phyloP scores from a whole-genome alignment of 1,284 basidiomycete species.

The Pterula multifida region DNA sequence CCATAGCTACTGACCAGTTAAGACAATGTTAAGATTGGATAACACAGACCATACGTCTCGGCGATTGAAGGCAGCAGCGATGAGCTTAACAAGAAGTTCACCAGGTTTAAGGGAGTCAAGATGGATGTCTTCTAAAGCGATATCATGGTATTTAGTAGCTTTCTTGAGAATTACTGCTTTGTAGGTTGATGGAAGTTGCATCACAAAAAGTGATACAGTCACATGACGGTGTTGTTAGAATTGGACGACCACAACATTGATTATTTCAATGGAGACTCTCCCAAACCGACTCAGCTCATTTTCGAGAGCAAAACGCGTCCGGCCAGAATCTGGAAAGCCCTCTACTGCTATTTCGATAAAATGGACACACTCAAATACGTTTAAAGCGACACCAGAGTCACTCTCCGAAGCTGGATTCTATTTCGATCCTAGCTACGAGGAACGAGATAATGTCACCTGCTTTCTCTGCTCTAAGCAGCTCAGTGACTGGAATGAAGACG shows the following conservation, averaged over 20 bases:
- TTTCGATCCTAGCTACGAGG: conserved; percentile 49
- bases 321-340: conserved; percentile 28
- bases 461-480: conserved; percentile 68
- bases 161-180: not conserved
- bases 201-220: not conserved
- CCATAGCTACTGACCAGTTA: conserved; percentile 44
- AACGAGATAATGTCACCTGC: conserved; percentile 62
- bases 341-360: conserved; percentile 30
- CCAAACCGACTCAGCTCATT: conserved; percentile 52
- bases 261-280: conserved; percentile 39
- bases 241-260: not conserved
- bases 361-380: conserved; percentile 56
- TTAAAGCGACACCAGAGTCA: conserved; percentile 51
- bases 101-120: conserved; percentile 38
- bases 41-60: conserved; percentile 48
- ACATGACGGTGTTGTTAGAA: not conserved
- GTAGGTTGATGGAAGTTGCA: not conserved
- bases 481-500: conserved; percentile 66
- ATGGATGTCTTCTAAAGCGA: conserved; percentile 32
- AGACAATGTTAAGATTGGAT: not conserved
- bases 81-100: conserved; percentile 53
- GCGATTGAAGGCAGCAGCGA: conserved; percentile 69
- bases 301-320: conserved; percentile 35
- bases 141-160: conserved; percentile 27
- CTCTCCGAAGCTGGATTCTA: conserved; percentile 80